Evolutionary conservation across 345 rosid species (phyloP).

Genomic region (Salix viminalis): DNA sequence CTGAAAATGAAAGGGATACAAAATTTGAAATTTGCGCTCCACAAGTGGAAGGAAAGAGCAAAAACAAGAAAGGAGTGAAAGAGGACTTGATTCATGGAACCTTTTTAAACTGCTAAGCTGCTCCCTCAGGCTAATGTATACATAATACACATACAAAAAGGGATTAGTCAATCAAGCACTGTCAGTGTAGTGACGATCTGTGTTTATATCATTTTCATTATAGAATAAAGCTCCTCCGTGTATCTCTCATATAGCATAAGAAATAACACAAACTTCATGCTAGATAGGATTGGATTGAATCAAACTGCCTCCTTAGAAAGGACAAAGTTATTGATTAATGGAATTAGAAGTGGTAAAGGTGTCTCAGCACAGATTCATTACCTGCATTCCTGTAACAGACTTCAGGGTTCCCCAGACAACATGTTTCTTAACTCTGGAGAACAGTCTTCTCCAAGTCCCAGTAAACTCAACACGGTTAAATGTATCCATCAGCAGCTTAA

Average conservation of each 20-base stretch:
- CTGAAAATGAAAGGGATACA: neutral
- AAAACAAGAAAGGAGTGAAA: neutral
- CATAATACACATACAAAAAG: neutral
- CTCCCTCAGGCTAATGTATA: neutral
- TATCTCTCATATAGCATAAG: neutral
- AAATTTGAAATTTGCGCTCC: neutral
- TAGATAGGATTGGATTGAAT: neutral
- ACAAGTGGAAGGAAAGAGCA: neutral
- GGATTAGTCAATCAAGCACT: neutral
- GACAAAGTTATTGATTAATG: neutral
- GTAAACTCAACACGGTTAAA: slow-evolving; percentile 80
- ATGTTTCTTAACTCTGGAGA: slow-evolving; percentile 96
- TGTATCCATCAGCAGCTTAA: slow-evolving; percentile 93
- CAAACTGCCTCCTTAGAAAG: neutral
- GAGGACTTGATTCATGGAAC: neutral
- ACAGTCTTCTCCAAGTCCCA: slow-evolving; percentile 97
- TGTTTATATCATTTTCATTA: neutral
- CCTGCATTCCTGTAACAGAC: slow-evolving; percentile 99
- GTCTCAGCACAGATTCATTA: slow-evolving; percentile 17
- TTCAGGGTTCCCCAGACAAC: slow-evolving; percentile 96
- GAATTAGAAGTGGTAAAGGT: neutral
- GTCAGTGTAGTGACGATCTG: neutral
- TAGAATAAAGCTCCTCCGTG: neutral
- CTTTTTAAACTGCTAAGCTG: neutral
- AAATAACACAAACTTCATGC: neutral